These are phyloP conservation scores for Filosporella fistucella DNA, from an alignment of 495 filamentous ascomycete species.

Conservation along the genomic window DNA sequence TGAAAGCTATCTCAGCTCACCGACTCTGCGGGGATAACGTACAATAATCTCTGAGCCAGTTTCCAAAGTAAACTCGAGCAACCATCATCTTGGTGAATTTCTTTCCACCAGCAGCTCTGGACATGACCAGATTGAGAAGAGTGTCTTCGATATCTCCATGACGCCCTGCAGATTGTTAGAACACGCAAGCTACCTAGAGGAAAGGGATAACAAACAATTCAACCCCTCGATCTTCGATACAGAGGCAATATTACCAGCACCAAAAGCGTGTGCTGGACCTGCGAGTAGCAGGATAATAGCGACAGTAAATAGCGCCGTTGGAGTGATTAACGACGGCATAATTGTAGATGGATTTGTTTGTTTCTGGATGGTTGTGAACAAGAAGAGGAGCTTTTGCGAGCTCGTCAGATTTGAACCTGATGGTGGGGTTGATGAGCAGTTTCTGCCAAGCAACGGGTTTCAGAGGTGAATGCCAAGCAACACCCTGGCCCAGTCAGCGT, in stretches of 20 bases:
- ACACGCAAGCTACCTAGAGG: background rate
- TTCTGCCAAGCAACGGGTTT: background rate
- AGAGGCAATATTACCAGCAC: constrained; percentile 52
- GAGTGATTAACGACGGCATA: constrained; percentile 25
- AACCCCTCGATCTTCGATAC: constrained; percentile 74
- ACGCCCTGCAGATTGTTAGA: constrained; percentile 48
- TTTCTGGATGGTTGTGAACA: too few relatives aligned
- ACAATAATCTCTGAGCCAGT: constrained; percentile 83
- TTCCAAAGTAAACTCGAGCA: constrained; percentile 82
- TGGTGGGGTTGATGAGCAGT: too few relatives aligned
- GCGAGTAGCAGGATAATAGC: constrained; percentile 56
- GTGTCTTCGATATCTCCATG: constrained; percentile 96
- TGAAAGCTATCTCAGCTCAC: background rate
- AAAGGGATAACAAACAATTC: constrained; percentile 52
- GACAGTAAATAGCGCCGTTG: constrained; percentile 33
- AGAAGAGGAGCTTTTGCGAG: too few relatives aligned
- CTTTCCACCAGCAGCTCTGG: constrained; percentile 71
- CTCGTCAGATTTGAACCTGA: too few relatives aligned
- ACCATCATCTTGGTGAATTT: constrained; percentile 87
- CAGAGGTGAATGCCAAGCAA: background rate
- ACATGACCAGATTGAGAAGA: constrained; percentile 69
- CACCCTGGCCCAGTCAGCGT: background rate
- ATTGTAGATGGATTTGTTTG: constrained; percentile 11
- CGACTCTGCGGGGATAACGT: background rate
- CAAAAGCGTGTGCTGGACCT: constrained; percentile 70